Percentiles rank a stretch among this genome's conserved stretches.
Evolutionary conservation across 1,284 basidiomycete genomes (phyloP).

Genomic region (Chondrostereum purpureum): DNA sequence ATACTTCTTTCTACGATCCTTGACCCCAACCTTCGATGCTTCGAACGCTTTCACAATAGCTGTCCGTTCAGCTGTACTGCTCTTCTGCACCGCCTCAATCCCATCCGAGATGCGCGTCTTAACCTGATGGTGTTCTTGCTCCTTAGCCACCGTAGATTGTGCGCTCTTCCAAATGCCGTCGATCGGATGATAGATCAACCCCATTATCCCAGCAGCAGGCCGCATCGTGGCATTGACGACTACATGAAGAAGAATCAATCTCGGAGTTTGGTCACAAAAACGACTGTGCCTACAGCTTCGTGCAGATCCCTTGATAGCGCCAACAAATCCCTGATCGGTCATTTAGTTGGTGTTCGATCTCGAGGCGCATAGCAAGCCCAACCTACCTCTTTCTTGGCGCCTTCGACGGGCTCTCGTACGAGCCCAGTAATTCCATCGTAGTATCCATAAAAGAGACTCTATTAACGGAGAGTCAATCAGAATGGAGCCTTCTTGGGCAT

Average conservation of each 20-base stretch:
- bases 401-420: conserved; percentile 41
- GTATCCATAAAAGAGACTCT: conserved; percentile 34
- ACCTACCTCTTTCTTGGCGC: conserved; percentile 39
- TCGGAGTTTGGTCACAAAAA: background rate
- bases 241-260: conserved; percentile 12
- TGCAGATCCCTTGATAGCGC: conserved; percentile 42
- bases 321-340: conserved; percentile 31
- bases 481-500: no score
- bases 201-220: conserved; percentile 40
- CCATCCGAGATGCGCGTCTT: conserved; percentile 33
- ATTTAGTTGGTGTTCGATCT: conserved; percentile 2
- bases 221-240: conserved; percentile 38
- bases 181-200: conserved; percentile 35
- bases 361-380: background rate
- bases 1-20: conserved; percentile 28
- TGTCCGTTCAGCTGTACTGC: conserved; percentile 25
- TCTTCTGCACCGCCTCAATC: conserved; percentile 24
- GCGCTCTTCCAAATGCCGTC: conserved; percentile 34
- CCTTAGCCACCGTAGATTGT: conserved; percentile 21
- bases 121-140: conserved; percentile 26
- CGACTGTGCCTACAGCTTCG: conserved; percentile 37
- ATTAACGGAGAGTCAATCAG: background rate
- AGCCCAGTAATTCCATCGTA: conserved; percentile 50
- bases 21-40: conserved; percentile 24
- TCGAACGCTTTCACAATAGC: conserved; percentile 33